Evolutionary conservation across 1,284 basidiomycete species (phyloP).

Genomic region (Ganoderma boninense): DNA sequence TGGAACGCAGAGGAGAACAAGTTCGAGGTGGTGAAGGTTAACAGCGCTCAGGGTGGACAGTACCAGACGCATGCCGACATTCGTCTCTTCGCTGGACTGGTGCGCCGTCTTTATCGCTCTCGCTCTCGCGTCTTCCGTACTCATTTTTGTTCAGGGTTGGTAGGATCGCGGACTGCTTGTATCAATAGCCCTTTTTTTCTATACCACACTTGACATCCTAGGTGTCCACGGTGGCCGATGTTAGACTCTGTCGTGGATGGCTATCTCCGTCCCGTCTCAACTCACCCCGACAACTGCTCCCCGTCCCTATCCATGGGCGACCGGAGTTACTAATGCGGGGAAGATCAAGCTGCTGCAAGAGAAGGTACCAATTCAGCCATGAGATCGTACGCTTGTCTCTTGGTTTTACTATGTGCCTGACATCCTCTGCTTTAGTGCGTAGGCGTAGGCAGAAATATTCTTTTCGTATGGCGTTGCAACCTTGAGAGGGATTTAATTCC

Average conservation of each 20-base stretch:
- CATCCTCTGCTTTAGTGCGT: slow-evolving; percentile 12
- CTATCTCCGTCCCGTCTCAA: not conserved
- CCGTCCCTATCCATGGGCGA: slow-evolving; percentile 32
- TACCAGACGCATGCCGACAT: slow-evolving; percentile 59
- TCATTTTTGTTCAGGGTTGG: slow-evolving; percentile 30
- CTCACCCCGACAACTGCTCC: slow-evolving; percentile 39
- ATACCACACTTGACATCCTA: not conserved
- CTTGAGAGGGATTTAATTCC: not conserved
- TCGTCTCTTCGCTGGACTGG: slow-evolving; percentile 52
- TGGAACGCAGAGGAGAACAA: slow-evolving; percentile 53
- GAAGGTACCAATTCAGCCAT: slow-evolving; percentile 34
- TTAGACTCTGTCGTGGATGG: not conserved
- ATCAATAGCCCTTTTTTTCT: slow-evolving; percentile 7
- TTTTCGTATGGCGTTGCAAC: not conserved
- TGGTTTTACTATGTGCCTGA: slow-evolving; percentile 38
- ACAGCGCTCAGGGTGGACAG: slow-evolving; percentile 47
- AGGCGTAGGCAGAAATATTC: not conserved
- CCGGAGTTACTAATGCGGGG: slow-evolving; percentile 40
- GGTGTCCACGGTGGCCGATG: not conserved
- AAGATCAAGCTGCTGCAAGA: slow-evolving; percentile 23
- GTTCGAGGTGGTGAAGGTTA: slow-evolving; percentile 64
- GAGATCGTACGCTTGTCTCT: slow-evolving; percentile 24
- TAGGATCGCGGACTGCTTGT: slow-evolving; percentile 19
- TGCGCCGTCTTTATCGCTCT: slow-evolving; percentile 39
- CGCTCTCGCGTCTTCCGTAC: not conserved